Evolutionary conservation across 1,139 yeast species (phyloP).

Genomic region (Suhomyces maxii): DNA sequence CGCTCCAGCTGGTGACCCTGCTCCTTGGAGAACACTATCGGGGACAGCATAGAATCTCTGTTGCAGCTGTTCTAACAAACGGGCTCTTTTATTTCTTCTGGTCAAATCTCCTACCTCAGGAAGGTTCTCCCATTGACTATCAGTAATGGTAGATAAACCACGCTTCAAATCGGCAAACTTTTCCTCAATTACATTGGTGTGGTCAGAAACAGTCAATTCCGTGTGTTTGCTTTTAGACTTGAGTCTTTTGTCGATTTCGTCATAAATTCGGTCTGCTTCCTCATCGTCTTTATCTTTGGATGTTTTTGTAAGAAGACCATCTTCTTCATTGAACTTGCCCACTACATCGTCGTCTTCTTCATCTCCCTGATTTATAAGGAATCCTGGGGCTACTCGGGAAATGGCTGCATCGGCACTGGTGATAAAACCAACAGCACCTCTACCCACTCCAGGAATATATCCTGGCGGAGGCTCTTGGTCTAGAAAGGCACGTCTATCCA

Average conservation of each 20-base stretch:
- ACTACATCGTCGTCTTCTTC: slow-evolving; percentile 24
- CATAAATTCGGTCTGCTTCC: slow-evolving; percentile 76
- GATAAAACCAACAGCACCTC: slow-evolving; percentile 94
- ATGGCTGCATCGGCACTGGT: slow-evolving; percentile 78
- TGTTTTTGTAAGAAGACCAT: slow-evolving; percentile 30
- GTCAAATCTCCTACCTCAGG: slow-evolving; percentile 94
- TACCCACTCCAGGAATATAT: slow-evolving; percentile 87
- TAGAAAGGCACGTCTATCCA: slow-evolving; percentile 64
- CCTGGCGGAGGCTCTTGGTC: slow-evolving; percentile 90
- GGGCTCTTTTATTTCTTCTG: slow-evolving; percentile 67
- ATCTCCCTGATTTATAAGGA: slow-evolving; percentile 31
- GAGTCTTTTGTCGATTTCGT: slow-evolving; percentile 60
- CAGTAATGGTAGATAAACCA: slow-evolving; percentile 57
- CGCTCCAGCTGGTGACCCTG: slow-evolving; percentile 14
- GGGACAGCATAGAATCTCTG: slow-evolving; percentile 83
- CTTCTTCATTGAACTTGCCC: slow-evolving; percentile 16
- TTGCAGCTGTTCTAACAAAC: slow-evolving; percentile 62
- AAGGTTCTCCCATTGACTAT: slow-evolving; percentile 73
- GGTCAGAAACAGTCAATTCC: slow-evolving; percentile 12
- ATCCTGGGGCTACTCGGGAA: slow-evolving; percentile 39
- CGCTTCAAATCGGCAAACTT: slow-evolving; percentile 56
- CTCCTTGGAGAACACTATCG: slow-evolving; percentile 55
- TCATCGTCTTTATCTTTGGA: slow-evolving; percentile 55
- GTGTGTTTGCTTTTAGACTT: slow-evolving; percentile 26
- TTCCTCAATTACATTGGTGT: slow-evolving; percentile 19